Conservation (phyloP, 495 filamentous ascomycete genomes). For the Talaromyces nanjingensis region DNA sequence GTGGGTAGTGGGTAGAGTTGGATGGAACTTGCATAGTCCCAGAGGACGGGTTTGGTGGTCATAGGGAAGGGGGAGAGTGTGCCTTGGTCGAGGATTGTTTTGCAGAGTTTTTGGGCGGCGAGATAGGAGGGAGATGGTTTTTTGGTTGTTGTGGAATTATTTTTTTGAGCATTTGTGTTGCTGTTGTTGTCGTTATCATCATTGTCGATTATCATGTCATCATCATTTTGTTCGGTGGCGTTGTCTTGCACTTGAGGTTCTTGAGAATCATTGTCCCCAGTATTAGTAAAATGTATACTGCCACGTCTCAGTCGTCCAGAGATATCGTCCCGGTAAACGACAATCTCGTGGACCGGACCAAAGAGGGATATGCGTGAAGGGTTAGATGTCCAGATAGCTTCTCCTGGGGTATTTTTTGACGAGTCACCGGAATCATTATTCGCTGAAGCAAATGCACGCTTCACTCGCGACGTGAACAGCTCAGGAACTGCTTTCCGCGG, state of each 20-base stretch:
- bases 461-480: constrained; percentile 77
- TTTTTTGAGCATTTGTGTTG: constrained; percentile 4
- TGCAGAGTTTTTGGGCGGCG: constrained; percentile 77
- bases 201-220: background rate
- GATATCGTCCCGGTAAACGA: constrained; percentile 81
- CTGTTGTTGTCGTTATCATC: constrained; percentile 41
- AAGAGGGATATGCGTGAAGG: constrained; percentile 76
- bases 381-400: constrained; percentile 83
- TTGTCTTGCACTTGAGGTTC: constrained; percentile 17
- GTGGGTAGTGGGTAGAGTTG: constrained; percentile 85
- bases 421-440: constrained; percentile 54
- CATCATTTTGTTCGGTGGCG: constrained; percentile 1
- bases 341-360: constrained; percentile 76
- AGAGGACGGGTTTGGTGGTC: constrained; percentile 67
- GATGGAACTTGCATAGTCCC: constrained; percentile 72
- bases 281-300: constrained; percentile 48
- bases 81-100: constrained; percentile 89
- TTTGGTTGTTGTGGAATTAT: constrained; percentile 4
- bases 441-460: constrained; percentile 68
- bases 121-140: constrained; percentile 16
- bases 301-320: constrained; percentile 67
- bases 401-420: constrained; percentile 45
- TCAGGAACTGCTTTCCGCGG: constrained; percentile 73
- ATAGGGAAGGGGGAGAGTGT: constrained; percentile 80
- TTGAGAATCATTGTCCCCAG: constrained; percentile 13